Conservation (phyloP, 352 stramenopile species). For the Globisporangium carolinianum region DNA sequence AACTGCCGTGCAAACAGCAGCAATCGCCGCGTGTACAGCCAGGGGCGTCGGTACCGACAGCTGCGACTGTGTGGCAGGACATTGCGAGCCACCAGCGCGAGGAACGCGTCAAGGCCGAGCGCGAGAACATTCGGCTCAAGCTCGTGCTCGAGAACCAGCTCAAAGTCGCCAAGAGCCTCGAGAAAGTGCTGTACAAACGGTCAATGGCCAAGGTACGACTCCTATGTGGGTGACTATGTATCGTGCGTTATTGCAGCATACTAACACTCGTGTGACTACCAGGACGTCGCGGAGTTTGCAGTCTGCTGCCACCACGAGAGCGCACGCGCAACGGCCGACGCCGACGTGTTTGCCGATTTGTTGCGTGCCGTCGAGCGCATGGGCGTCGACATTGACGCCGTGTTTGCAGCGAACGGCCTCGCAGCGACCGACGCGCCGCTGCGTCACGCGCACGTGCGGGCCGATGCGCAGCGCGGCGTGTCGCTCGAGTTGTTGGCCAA, state of each 20-base stretch:
- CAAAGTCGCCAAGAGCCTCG: conserved; percentile 48
- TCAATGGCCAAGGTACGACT: conserved; percentile 17
- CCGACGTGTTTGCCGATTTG: too few relatives aligned
- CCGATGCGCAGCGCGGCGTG: conserved; percentile 7
- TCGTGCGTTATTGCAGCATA: neutral
- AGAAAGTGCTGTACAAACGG: conserved; percentile 29
- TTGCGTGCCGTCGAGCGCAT: too few relatives aligned
- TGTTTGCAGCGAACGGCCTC: conserved; percentile 18
- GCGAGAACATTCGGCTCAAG: conserved; percentile 51
- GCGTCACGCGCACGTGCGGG: conserved; percentile 7
- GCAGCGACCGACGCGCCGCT: conserved; percentile 5
- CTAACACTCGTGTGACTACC: neutral
- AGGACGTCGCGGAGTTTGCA: conserved; percentile 1
- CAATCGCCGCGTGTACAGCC: neutral
- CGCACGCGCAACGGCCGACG: too few relatives aligned
- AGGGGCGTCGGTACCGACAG: neutral
- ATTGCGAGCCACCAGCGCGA: conserved; percentile 11
- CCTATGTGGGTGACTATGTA: too few relatives aligned
- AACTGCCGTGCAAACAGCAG: neutral
- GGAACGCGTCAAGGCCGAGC: conserved; percentile 35
- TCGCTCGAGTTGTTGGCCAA: conserved; percentile 32
- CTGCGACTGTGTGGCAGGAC: conserved; percentile 20
- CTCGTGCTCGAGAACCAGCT: conserved; percentile 50
- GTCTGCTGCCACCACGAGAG: too few relatives aligned
- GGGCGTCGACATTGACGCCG: conserved; percentile 16